A percentile compares a stretch with the other conserved stretches of the same genome.
Evolutionary conservation across 1,284 basidiomycete genomes (phyloP).

Genomic region (Cryptococcus amylolentus): DNA sequence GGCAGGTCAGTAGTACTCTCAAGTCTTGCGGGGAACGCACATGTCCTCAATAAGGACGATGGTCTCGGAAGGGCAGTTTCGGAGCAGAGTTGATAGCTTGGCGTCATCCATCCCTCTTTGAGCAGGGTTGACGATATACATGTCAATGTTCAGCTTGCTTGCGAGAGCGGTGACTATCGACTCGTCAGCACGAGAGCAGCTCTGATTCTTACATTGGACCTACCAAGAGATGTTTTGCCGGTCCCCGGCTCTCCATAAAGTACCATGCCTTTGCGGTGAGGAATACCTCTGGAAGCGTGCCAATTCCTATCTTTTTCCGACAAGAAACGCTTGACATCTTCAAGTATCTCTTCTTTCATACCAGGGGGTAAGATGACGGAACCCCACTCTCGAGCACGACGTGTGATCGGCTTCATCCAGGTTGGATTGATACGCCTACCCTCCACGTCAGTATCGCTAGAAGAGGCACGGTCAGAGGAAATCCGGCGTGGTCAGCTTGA

Average conservation of each 20-base stretch:
- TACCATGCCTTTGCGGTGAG: slow-evolving; percentile 29
- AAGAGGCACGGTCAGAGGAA: neutral
- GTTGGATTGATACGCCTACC: slow-evolving; percentile 15
- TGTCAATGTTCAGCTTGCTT: slow-evolving; percentile 23
- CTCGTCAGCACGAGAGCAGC: neutral
- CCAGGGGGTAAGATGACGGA: slow-evolving; percentile 27
- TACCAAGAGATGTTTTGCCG: slow-evolving; percentile 33
- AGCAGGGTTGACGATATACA: slow-evolving; percentile 31
- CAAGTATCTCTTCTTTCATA: slow-evolving; percentile 24
- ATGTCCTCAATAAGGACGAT: slow-evolving; percentile 38
- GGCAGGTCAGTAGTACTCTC: neutral
- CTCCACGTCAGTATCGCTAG: neutral
- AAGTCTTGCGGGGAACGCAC: slow-evolving; percentile 9
- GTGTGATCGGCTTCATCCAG: slow-evolving; percentile 22
- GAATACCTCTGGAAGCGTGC: slow-evolving; percentile 34
- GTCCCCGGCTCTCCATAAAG: slow-evolving; percentile 32
- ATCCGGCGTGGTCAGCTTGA: neutral
- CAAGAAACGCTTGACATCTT: slow-evolving; percentile 26
- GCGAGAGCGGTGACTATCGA: slow-evolving; percentile 27
- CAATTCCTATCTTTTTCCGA: slow-evolving; percentile 24
- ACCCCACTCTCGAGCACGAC: slow-evolving; percentile 26
- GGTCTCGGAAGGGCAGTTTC: slow-evolving; percentile 22
- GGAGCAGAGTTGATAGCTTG: slow-evolving; percentile 25
- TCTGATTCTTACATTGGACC: neutral
- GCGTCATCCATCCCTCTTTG: slow-evolving; percentile 35